These are phyloP conservation scores for Beta lomatogona DNA, from an alignment of 179 eudicot species.

Conservation along the genomic window DNA sequence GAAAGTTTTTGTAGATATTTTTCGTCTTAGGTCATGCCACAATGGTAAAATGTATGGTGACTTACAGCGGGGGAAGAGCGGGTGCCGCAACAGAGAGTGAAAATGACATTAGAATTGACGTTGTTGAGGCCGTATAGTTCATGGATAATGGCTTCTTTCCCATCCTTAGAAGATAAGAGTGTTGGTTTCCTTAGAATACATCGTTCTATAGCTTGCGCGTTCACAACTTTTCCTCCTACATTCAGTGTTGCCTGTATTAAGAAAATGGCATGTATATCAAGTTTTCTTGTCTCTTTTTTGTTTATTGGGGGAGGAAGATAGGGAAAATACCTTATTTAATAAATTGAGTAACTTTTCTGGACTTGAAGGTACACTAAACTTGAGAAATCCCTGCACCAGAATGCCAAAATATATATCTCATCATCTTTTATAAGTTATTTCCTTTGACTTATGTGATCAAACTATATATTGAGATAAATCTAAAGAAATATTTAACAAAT, in stretches of 20 bases:
- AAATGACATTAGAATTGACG: slow-evolving; percentile 65
- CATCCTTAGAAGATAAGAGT: slow-evolving; percentile 29
- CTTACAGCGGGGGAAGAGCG: slow-evolving; percentile 96
- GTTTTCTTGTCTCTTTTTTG: too few relatives aligned
- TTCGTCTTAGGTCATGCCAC: background rate
- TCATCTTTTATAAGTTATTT: too few relatives aligned
- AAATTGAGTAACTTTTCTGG: slow-evolving; percentile 62
- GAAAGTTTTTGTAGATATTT: too few relatives aligned
- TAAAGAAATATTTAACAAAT: too few relatives aligned
- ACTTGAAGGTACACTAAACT: slow-evolving; percentile 72
- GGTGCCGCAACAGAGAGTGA: slow-evolving; percentile 82
- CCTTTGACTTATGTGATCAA: too few relatives aligned
- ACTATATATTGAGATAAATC: too few relatives aligned
- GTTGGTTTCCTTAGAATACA: slow-evolving; percentile 71
- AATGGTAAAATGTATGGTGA: background rate
- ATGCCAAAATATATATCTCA: background rate
- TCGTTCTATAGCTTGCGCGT: slow-evolving; percentile 83
- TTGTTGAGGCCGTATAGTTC: slow-evolving; percentile 67
- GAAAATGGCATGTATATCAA: background rate
- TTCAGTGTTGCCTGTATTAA: slow-evolving; percentile 62
- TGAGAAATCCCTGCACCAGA: slow-evolving; percentile 74
- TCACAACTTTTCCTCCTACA: slow-evolving; percentile 79
- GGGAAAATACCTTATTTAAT: slow-evolving; percentile 63
- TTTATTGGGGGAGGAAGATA: too few relatives aligned
- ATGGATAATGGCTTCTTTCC: slow-evolving; percentile 57